Evolutionary conservation across 495 filamentous ascomycete species (phyloP).

Genomic region (Pseudoneurospora amorphoporcata): DNA sequence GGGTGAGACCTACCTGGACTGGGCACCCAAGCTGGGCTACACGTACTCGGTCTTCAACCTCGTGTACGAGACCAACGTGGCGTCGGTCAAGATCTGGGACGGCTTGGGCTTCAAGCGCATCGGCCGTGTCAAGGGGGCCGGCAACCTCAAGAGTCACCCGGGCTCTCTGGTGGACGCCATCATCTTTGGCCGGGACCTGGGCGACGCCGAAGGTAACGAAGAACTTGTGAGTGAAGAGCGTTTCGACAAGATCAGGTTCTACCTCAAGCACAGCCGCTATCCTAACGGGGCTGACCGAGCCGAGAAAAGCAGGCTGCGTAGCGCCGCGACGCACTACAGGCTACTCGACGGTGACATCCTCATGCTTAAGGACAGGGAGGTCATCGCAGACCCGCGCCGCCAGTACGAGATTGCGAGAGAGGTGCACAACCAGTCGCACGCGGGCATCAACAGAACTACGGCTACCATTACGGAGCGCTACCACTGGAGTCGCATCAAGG

Average conservation of each 20-base stretch:
- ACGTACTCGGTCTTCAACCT: constrained; percentile 96
- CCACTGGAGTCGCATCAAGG: constrained; percentile 98
- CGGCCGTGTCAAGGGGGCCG: constrained; percentile 79
- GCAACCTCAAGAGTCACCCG: constrained; percentile 71
- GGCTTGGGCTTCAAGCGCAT: constrained; percentile 96
- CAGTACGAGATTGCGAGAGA: constrained; percentile 83
- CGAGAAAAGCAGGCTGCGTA: constrained; percentile 87
- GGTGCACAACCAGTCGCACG: constrained; percentile 70
- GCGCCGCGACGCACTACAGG: constrained; percentile 93
- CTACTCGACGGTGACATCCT: constrained; percentile 67
- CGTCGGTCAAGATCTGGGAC: constrained; percentile 93
- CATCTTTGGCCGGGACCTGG: constrained; percentile 85
- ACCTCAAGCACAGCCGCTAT: constrained; percentile 91
- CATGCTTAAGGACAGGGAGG: constrained; percentile 97
- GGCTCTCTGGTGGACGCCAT: constrained; percentile 84
- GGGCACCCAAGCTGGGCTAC: constrained; percentile 89
- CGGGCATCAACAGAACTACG: constrained; percentile 96
- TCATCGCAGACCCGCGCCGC: constrained; percentile 79
- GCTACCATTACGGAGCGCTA: constrained; percentile 87
- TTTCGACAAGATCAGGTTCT: constrained; percentile 97
- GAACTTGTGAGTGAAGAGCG: constrained; percentile 91
- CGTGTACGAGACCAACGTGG: constrained; percentile 95
- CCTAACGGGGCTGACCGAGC: constrained; percentile 87
- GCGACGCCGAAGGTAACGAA: constrained; percentile 46
- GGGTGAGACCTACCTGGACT: constrained; percentile 91